Percentiles rank a stretch among this genome's conserved stretches.
phyloP scores from a whole-genome alignment of 345 rosid species.

The Sonneratia alba region DNA sequence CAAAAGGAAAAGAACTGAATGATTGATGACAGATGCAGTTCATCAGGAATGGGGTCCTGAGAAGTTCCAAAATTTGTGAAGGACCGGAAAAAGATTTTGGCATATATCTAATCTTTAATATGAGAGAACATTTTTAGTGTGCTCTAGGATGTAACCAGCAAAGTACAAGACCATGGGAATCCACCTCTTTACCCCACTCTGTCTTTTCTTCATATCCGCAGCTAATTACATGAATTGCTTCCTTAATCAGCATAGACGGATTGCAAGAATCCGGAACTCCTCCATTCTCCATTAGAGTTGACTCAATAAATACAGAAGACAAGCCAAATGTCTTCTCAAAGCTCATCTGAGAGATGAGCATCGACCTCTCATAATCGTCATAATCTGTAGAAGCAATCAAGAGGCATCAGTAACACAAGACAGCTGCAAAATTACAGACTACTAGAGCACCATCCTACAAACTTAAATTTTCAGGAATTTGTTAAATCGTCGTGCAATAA shows the following conservation, averaged over 20 bases:
- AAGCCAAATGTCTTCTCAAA: conserved; percentile 95
- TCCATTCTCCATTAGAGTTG: conserved; percentile 83
- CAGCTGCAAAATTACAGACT: background rate
- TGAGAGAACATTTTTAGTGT: background rate
- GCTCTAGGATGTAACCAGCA: background rate
- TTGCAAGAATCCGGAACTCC: conserved; percentile 87
- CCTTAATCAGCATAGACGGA: conserved; percentile 73
- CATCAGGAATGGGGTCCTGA: too few relatives aligned
- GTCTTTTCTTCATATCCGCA: conserved; percentile 95
- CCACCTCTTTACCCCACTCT: conserved; percentile 97
- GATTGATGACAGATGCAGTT: background rate
- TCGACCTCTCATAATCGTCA: conserved; percentile 84
- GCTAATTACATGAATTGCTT: conserved; percentile 96
- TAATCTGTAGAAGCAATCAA: conserved; percentile 39
- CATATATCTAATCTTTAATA: background rate
- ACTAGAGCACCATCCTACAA: background rate
- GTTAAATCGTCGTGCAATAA: background rate
- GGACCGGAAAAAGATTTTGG: background rate
- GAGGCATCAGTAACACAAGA: background rate
- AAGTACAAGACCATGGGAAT: background rate
- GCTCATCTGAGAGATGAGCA: conserved; percentile 85
- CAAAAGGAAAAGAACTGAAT: background rate
- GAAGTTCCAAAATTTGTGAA: too few relatives aligned
- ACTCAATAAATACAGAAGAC: conserved; percentile 90
- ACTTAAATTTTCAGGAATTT: background rate